A percentile compares a stretch with the other conserved stretches of the same genome.
Conservation (phyloP, 2,329 filamentous ascomycete genomes). For the Orbilia oligospora region DNA sequence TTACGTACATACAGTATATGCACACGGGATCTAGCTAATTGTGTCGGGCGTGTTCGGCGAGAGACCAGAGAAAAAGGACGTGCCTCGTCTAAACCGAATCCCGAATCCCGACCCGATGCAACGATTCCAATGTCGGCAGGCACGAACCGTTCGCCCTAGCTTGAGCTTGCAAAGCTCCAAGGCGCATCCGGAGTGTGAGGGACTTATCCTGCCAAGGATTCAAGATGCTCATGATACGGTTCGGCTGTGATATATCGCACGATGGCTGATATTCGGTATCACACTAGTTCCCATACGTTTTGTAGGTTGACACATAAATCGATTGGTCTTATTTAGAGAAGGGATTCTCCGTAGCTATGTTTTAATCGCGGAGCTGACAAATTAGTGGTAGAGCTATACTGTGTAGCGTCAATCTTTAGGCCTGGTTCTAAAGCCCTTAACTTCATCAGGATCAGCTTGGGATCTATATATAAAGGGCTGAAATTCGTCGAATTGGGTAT, state of each 20-base stretch:
- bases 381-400: too few species aligned
- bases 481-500: neutral
- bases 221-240: neutral
- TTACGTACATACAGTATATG: neutral
- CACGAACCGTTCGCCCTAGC: constrained; percentile 6
- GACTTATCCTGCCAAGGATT: constrained; percentile 2
- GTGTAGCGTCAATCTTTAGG: too few species aligned
- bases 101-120: constrained; percentile 48
- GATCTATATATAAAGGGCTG: neutral
- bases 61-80: constrained; percentile 4
- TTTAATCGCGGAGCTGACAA: too few species aligned
- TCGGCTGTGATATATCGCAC: neutral
- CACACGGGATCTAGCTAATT: constrained; percentile 7
- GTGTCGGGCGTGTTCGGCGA: constrained; percentile 32
- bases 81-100: constrained; percentile 32
- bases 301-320: neutral
- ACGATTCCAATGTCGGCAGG: constrained; percentile 31
- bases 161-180: constrained; percentile 1
- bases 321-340: neutral
- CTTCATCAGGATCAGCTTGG: too few species aligned
- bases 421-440: too few species aligned
- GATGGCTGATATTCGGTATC: neutral
- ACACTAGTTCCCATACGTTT: neutral
- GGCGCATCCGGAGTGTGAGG: neutral
- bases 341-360: too few species aligned